Evolutionary conservation across 208 protist species (phyloP).

Genomic region (Vickermania spadyakhi): DNA sequence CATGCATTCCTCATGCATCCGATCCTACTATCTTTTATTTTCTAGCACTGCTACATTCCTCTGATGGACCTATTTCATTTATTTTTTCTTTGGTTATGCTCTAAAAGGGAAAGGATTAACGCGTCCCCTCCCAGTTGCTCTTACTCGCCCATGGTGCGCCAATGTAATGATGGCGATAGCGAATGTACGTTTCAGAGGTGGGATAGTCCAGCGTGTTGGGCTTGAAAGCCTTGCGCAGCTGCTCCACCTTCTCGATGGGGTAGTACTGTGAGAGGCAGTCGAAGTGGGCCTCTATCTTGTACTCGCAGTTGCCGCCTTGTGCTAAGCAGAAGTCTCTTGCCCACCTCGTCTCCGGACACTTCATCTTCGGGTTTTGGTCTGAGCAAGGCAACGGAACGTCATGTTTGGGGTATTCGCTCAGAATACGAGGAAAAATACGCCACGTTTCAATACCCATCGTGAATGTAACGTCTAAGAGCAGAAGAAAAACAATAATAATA

Average conservation of each 20-base stretch:
- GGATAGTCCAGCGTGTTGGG: slow-evolving; percentile 80
- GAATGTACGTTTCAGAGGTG: slow-evolving; percentile 77
- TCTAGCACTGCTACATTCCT: no score
- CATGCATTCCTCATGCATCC: no score
- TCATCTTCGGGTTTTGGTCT: slow-evolving; percentile 62
- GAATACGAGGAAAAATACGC: slow-evolving; percentile 62
- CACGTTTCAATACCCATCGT: slow-evolving; percentile 83
- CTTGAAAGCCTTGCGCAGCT: slow-evolving; percentile 76
- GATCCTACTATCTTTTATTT: no score
- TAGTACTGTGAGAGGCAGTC: slow-evolving; percentile 84
- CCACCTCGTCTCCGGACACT: slow-evolving; percentile 80
- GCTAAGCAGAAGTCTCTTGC: slow-evolving; percentile 79
- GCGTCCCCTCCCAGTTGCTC: slow-evolving; percentile 63
- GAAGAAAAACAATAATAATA: slow-evolving; percentile 4
- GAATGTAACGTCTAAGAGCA: neutral
- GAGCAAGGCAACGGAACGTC: slow-evolving; percentile 70
- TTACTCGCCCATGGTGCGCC: slow-evolving; percentile 60
- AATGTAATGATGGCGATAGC: slow-evolving; percentile 77
- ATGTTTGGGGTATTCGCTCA: slow-evolving; percentile 73
- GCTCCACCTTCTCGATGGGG: slow-evolving; percentile 66
- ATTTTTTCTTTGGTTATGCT: no score
- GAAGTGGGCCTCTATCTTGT: slow-evolving; percentile 90
- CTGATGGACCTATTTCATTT: no score
- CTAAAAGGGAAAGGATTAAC: slow-evolving; percentile 12
- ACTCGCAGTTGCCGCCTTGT: slow-evolving; percentile 78